Base-by-base conservation (phyloP, 176 grass and related monocot genomes). In the Phragmites australis region DNA sequence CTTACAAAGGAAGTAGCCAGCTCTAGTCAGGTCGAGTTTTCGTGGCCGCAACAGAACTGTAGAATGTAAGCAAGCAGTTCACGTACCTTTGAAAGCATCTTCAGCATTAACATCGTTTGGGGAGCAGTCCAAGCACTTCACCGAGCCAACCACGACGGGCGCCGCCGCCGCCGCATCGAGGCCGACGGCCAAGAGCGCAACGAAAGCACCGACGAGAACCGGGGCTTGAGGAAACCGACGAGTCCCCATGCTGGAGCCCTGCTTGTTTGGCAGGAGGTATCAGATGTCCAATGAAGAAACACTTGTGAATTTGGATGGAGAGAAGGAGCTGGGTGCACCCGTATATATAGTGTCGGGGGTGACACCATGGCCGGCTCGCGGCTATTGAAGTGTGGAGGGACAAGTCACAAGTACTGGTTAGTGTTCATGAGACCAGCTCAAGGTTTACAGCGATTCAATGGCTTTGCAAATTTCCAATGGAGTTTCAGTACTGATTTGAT, bases 81-180 rank as follows among this genome's bases (percentile, higher is more conserved):
- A 8, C 60, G 46, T 76, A 90, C 89, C 89, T 64, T 75, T 70
- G 60, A 80, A 75, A 9, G 75, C 84, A 70, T 82, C 72, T 64
- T 86, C 83, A 58, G 63, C 59, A 19, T 31, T 63, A 61, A 56
- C 70, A 19, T 70, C 84, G 53, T 47, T 39, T 45, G 80, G 23
- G 12, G 44, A 79, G 74, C 88, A 90, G 45, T 90, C 84, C 40
- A 87, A 48, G 80, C 89, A 90, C 67, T 87, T 83, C 44, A 83
- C 25, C 5, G 69, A 79, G 37, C 84, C 89, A 12, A 87, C 81
- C 53, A 84, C 69, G 21, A 84, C 39, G 27, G 80, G 67, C 43
- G 75, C 30, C 30, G 75, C 16, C 2, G 58, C 72, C 19, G 62
- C 63, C 6, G 76, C 63, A 9, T 17, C 71, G 27, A 31, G 59